Evolutionary conservation across 495 filamentous ascomycete genomes (phyloP).

Genomic region (Geoglossum glabrum): DNA sequence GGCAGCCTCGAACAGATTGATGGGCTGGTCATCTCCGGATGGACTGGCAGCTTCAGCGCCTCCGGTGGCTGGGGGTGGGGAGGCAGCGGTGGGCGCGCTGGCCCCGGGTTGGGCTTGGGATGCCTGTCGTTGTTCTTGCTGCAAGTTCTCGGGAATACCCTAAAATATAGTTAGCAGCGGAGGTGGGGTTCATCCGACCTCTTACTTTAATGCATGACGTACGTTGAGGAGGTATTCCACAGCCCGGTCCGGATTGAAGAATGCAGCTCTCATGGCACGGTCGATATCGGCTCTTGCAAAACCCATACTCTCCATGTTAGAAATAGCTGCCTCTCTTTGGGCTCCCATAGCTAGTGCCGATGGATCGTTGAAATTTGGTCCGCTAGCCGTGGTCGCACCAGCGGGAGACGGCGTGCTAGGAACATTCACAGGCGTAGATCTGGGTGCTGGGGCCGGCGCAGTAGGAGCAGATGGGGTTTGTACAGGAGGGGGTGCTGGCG

Average conservation of each 20-base stretch:
- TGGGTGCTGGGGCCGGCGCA: conserved; percentile 24
- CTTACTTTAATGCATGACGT: conserved; percentile 17
- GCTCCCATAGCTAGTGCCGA: conserved; percentile 69
- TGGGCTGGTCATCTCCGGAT: conserved; percentile 43
- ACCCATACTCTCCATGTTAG: conserved; percentile 95
- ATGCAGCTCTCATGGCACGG: conserved; percentile 85
- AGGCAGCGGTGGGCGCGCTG: conserved; percentile 19
- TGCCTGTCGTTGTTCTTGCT: conserved; percentile 42
- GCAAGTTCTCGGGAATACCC: conserved; percentile 77
- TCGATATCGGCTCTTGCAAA: conserved; percentile 75
- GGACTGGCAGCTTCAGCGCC: conserved; percentile 16
- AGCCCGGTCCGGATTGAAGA: conserved; percentile 88
- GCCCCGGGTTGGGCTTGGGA: conserved; percentile 15
- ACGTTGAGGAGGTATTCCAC: conserved; percentile 88
- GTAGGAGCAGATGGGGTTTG: conserved; percentile 40
- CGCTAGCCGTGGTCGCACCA: conserved; percentile 30
- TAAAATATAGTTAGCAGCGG: conserved; percentile 19
- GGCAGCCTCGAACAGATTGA: conserved; percentile 91
- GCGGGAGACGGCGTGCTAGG: conserved; percentile 53
- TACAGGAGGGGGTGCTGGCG: conserved; percentile 45
- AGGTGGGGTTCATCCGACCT: conserved; percentile 4
- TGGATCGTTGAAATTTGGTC: conserved; percentile 43
- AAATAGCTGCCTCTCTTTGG: conserved; percentile 64
- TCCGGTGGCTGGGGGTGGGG: conserved; percentile 17
- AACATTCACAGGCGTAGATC: conserved; percentile 26